Conservation (phyloP, 2,329 filamentous ascomycete genomes). For the Myriosclerotinia scirpicola region DNA sequence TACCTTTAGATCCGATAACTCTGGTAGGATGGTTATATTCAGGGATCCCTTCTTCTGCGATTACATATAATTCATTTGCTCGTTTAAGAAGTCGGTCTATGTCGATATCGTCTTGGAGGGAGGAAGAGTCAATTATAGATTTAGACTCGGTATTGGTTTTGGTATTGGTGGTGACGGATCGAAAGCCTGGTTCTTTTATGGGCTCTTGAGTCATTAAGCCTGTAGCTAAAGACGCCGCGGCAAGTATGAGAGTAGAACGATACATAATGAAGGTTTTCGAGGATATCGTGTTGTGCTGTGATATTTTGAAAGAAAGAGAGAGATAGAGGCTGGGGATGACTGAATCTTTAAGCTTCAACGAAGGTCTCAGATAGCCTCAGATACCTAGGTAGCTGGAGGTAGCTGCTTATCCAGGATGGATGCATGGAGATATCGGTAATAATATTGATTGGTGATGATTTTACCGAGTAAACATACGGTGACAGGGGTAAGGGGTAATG, state of each 20-base stretch:
- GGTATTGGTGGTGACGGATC: slow-evolving; percentile 26
- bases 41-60: slow-evolving; percentile 57
- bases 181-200: slow-evolving; percentile 27
- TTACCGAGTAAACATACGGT: not conserved
- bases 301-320: slow-evolving; percentile 2
- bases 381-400: too few species aligned
- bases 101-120: slow-evolving; percentile 57
- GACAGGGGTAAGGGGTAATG: not conserved
- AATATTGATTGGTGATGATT: not conserved
- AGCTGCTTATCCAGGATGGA: not conserved
- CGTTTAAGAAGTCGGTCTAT: slow-evolving; percentile 56
- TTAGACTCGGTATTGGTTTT: slow-evolving; percentile 27
- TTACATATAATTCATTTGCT: slow-evolving; percentile 60
- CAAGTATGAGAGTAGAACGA: slow-evolving; percentile 16
- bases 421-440: slow-evolving; percentile 15
- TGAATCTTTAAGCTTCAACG: slow-evolving; percentile 5
- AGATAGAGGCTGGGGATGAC: slow-evolving; percentile 16
- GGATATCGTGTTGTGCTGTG: not conserved
- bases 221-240: slow-evolving; percentile 25
- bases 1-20: slow-evolving; percentile 67
- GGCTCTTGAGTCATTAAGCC: slow-evolving; percentile 30
- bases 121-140: slow-evolving; percentile 50
- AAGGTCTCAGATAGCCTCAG: not conserved
- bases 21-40: slow-evolving; percentile 69
- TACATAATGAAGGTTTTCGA: slow-evolving; percentile 18